Evolutionary conservation across 2,329 filamentous ascomycete species (phyloP).

Genomic region (Fusarium sp.): DNA sequence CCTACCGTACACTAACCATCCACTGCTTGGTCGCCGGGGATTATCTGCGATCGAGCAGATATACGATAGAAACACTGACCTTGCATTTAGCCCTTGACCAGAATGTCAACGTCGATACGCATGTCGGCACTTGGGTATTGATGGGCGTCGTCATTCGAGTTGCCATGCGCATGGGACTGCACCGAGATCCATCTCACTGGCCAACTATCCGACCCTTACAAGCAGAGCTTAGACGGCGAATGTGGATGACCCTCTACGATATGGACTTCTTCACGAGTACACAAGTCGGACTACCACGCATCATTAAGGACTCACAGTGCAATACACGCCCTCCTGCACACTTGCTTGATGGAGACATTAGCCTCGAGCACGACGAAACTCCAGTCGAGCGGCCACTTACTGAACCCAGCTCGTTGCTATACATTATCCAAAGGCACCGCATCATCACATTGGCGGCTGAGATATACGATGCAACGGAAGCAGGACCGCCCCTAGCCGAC

Average conservation of each 20-base stretch:
- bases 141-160: slow-evolving; percentile 29
- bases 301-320: slow-evolving; percentile 35
- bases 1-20: slow-evolving; percentile 30
- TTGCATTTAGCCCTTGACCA: slow-evolving; percentile 35
- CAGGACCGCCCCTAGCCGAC: neutral
- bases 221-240: slow-evolving; percentile 27
- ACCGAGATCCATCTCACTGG: slow-evolving; percentile 34
- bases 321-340: slow-evolving; percentile 22
- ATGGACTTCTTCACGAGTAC: slow-evolving; percentile 38
- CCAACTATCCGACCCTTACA: slow-evolving; percentile 27
- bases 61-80: slow-evolving; percentile 31
- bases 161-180: slow-evolving; percentile 33
- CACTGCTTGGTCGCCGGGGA: slow-evolving; percentile 32
- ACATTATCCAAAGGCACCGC: slow-evolving; percentile 12
- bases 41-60: slow-evolving; percentile 26
- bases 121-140: slow-evolving; percentile 30
- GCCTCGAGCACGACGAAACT: neutral
- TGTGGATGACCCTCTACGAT: slow-evolving; percentile 33
- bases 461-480: slow-evolving; percentile 11
- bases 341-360: neutral
- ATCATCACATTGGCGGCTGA: slow-evolving; percentile 6
- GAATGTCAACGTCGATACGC: slow-evolving; percentile 13
- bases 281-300: slow-evolving; percentile 32
- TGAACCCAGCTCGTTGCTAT: slow-evolving; percentile 11
- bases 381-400: neutral